Evolutionary conservation across 495 filamentous ascomycete species (phyloP).

Genomic region (Aspergillus funiculosus): DNA sequence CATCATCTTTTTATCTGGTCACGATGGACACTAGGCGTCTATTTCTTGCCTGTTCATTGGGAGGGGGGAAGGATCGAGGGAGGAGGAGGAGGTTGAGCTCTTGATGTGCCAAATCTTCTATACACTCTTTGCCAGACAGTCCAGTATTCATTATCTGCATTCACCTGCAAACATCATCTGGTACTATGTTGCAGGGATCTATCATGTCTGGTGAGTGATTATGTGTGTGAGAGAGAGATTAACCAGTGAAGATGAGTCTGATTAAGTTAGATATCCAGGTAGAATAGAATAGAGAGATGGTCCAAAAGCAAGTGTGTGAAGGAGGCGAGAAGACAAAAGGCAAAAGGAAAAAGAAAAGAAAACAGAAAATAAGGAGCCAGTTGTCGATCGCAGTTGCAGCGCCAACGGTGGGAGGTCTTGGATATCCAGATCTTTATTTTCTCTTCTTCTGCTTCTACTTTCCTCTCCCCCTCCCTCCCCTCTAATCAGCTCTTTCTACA

Average conservation of each 20-base stretch:
- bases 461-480: not conserved
- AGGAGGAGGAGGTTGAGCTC: not conserved
- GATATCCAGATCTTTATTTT: not conserved
- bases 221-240: not conserved
- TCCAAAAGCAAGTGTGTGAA: not conserved
- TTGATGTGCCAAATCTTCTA: too few species aligned
- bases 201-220: not conserved
- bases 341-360: not conserved
- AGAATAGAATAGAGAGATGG: not conserved
- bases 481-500: too few species aligned
- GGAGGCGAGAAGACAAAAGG: not conserved
- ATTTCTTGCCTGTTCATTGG: not conserved
- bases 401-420: constrained; percentile 11
- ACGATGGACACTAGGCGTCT: not conserved
- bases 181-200: not conserved
- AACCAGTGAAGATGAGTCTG: too few species aligned
- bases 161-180: not conserved
- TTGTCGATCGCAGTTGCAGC: constrained; percentile 13
- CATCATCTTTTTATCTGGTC: not conserved
- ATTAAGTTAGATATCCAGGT: too few species aligned
- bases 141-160: constrained; percentile 1
- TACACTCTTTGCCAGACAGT: too few species aligned
- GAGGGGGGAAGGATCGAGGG: not conserved
- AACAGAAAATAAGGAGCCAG: constrained; percentile 7
- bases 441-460: not conserved